Evolutionary conservation across 2,329 filamentous ascomycete genomes (phyloP).

Genomic region (Phyllosticta capitalensis): DNA sequence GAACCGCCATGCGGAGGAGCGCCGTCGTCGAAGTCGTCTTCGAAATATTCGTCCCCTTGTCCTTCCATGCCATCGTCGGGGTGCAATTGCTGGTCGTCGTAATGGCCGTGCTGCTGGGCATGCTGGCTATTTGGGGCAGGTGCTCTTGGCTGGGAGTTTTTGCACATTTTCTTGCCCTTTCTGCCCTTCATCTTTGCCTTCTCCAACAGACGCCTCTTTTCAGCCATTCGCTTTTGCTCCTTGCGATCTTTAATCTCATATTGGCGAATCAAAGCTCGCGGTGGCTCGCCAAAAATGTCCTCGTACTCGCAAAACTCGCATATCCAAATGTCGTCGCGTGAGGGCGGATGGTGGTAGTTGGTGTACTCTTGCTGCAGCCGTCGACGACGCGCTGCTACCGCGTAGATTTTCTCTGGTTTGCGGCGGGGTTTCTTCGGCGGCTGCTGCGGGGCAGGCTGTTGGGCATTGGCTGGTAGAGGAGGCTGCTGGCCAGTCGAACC

Average conservation of each 20-base stretch:
- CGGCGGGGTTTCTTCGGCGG: slow-evolving; percentile 54
- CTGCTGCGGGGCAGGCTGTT: slow-evolving; percentile 25
- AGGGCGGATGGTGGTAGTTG: slow-evolving; percentile 66
- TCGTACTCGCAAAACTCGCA: slow-evolving; percentile 99
- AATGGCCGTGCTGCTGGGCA: slow-evolving; percentile 6
- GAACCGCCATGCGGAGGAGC: slow-evolving; percentile 1
- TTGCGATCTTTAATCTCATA: slow-evolving; percentile 93
- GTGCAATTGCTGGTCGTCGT: slow-evolving; percentile 6
- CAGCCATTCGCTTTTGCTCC: slow-evolving; percentile 73
- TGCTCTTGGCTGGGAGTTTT: slow-evolving; percentile 39
- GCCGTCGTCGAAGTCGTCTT: slow-evolving; percentile 8
- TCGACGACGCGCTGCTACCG: slow-evolving; percentile 65
- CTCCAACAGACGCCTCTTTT: slow-evolving; percentile 74
- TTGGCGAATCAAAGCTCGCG: slow-evolving; percentile 72
- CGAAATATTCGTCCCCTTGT: slow-evolving; percentile 8
- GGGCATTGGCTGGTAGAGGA: slow-evolving; percentile 30
- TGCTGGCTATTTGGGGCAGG: slow-evolving; percentile 1
- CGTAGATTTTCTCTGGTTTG: slow-evolving; percentile 58
- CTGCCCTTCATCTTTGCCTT: slow-evolving; percentile 91
- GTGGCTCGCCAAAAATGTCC: slow-evolving; percentile 81
- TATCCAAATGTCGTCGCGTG: slow-evolving; percentile 73
- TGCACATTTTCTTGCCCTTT: slow-evolving; percentile 76
- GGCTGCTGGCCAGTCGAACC: slow-evolving; percentile 16
- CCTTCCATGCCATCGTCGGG: slow-evolving; percentile 6
- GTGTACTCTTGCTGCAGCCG: slow-evolving; percentile 66